Conservation (phyloP, 371 early-diverging fungal species). For the Mucor sp. region DNA sequence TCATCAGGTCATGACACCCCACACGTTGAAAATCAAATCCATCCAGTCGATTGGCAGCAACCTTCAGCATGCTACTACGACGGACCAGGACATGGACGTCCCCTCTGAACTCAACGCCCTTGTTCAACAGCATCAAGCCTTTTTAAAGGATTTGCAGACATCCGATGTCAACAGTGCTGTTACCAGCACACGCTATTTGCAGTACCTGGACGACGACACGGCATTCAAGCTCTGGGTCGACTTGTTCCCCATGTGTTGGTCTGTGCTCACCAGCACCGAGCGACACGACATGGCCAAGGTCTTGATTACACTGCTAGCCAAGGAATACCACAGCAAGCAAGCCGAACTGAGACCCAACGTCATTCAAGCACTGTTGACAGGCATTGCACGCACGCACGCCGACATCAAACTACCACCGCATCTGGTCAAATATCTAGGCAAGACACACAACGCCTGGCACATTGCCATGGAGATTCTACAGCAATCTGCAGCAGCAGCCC, state of each 20-base stretch:
- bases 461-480: conserved; percentile 80
- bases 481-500: conserved; percentile 45
- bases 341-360: conserved; percentile 89
- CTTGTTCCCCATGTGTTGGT: conserved; percentile 88
- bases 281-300: conserved; percentile 85
- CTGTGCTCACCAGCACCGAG: conserved; percentile 67
- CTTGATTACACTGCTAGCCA: conserved; percentile 82
- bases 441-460: conserved; percentile 92
- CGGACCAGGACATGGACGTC: conserved; percentile 7
- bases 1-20: conserved; percentile 37
- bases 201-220: conserved; percentile 70
- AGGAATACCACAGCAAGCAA: conserved; percentile 90
- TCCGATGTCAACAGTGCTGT: conserved; percentile 55
- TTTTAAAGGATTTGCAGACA: conserved; percentile 60
- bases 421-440: conserved; percentile 89
- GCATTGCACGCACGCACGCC: conserved; percentile 72
- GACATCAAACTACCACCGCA: conserved; percentile 88
- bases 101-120: conserved; percentile 35
- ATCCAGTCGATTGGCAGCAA: conserved; percentile 44
- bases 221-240: conserved; percentile 83
- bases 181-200: conserved; percentile 64
- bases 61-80: background rate
- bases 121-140: conserved; percentile 55
- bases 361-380: conserved; percentile 87
- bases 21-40: conserved; percentile 56